Base-by-base conservation (phyloP, 352 stramenopile genomes). In the Pythium sp. region DNA sequence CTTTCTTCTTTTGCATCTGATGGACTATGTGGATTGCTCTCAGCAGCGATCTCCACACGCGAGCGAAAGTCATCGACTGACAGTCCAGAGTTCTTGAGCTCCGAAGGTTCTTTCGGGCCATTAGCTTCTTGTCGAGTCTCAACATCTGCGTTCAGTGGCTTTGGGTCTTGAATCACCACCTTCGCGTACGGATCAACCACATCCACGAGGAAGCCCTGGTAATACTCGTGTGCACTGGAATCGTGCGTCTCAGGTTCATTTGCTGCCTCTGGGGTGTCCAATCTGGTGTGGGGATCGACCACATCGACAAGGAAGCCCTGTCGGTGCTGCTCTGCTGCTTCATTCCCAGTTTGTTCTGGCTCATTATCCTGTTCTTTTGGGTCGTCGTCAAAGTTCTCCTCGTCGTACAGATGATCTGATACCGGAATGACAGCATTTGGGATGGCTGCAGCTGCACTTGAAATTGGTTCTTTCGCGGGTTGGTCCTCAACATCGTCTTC, bases 341-440 rank as follows among this genome's bases (percentile, higher is more conserved):
- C 55, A 8, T 32, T 59, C 20, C 18, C 49, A 4, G 22, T n/a
- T 49, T 24, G 12, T 20, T 70, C 59, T 12, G 20, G 28, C 26
- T 58, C 65, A 0, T 14, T 36, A 32, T 64, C 15, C 18, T 49
- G 41, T 22, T n/a, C 67, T 18, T 65, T 62, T 7, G 55, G 62
- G 55, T 36, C 67, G 9, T 62, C 69, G 41, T 82, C 69, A 53
- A 84, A 84, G 18, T 75, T 61, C 8, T 82, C 73, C 5, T 79
- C 68, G 12, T 80, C 75, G 24, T 82, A 68, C 1, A 58, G 38
- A 22, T 61, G 49, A 2, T 64, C 46, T 8, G 59, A 41, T 11
- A 24, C 28, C 20, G 20, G 41, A 18, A 8, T 64, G 15, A 2
- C 18, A 4, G 32, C 53, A 56, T 18, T 28, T 61, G 22, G 22